Base-by-base conservation (phyloP, 768 basidiomycete species). In the Leccinum obscurum region DNA sequence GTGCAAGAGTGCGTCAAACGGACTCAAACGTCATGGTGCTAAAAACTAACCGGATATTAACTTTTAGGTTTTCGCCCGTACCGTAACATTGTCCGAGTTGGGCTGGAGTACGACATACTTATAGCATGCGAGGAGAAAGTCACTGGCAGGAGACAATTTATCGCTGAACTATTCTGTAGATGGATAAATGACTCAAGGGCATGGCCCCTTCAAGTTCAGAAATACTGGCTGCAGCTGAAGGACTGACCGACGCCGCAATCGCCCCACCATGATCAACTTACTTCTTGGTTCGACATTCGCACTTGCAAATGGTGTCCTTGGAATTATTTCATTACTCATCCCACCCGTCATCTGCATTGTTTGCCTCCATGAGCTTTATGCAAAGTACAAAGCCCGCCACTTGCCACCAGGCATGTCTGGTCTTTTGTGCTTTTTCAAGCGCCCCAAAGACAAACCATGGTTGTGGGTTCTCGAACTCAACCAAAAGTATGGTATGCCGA, bases 181-280 rank as follows among this genome's bases (percentile, higher is more conserved):
- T 26, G 26, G 26, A 26, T 26, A 26, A 26, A 26, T 26, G 26
- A 26, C 6, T 26, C 26, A 26, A 26, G 5, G 26, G 26, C 26
- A 26, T 26, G 26, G 26, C 26, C 26, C 26, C 26, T 26, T 26
- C 26, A 26, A 4, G 22, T 24, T 24, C 24, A 24, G 24, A 26
- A 26, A 26, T 26, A 26, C 26, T 6, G 26, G 26, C 26, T 26
- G 26, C 26, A 26, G 26, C 26, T 30, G 89, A 28, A n/a, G 51
- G n/a, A 9, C 32, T 14, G 7, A 35, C n/a, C 22, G 37, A 15
- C 4, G n/a, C 37, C 28, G 14, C 20, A 54, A 49, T 28, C 17
- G 8, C n/a, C 28, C 6, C 26, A 34, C 28, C 11, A 56, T 59
- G 54, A 30, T 59, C n/a, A 9, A 39, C 35, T n/a, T 28, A 8